Conservation (phyloP, 106 monocot species). For the Allium sativum region DNA sequence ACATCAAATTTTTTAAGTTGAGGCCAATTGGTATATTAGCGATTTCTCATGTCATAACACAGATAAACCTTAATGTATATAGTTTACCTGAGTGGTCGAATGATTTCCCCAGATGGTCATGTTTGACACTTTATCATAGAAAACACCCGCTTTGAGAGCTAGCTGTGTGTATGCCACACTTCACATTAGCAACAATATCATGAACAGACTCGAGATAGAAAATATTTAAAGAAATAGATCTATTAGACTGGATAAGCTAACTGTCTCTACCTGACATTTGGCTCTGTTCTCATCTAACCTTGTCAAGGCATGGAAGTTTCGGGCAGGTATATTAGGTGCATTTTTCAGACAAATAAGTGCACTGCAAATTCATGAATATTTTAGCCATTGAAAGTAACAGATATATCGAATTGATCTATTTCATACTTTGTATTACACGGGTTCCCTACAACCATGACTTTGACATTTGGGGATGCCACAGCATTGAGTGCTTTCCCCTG, state of each 20-base stretch:
- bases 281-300: slow-evolving; percentile 98
- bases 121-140: slow-evolving; percentile 98
- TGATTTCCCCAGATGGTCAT: slow-evolving; percentile 99
- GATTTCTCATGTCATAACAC: too few species aligned
- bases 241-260: neutral
- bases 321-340: slow-evolving; percentile 87
- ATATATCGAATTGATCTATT: neutral
- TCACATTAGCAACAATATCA: neutral
- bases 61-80: neutral
- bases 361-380: slow-evolving; percentile 24
- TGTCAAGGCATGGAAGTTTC: slow-evolving; percentile 95
- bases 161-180: slow-evolving; percentile 33
- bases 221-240: neutral
- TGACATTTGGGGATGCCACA: slow-evolving; percentile 86
- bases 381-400: slow-evolving; percentile 1
- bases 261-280: slow-evolving; percentile 72
- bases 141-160: slow-evolving; percentile 88
- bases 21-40: too few species aligned
- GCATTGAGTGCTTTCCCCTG: slow-evolving; percentile 98
- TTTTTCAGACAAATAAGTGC: slow-evolving; percentile 97
- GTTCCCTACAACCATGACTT: slow-evolving; percentile 87
- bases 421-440: slow-evolving; percentile 96
- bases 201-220: neutral
- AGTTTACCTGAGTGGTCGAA: slow-evolving; percentile 85
- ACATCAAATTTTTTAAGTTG: too few species aligned